phyloP scores from a whole-genome alignment of 345 rosid species.

The Erysimum cheiranthoides region DNA sequence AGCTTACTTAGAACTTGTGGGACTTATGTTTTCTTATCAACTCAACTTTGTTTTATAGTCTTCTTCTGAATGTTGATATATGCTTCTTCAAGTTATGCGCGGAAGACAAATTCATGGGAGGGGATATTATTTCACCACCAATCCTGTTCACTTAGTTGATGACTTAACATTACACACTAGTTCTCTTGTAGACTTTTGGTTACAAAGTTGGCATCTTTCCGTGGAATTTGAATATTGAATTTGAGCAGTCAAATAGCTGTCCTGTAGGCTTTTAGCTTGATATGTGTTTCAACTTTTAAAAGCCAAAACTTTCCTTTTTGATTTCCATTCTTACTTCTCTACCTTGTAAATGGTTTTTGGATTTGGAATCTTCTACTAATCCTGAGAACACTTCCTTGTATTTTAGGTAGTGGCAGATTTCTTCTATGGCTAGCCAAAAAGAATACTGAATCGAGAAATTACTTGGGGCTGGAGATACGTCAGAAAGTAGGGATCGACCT shows the following conservation, averaged over 20 bases:
- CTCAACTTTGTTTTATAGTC: background rate
- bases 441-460: conserved; percentile 61
- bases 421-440: conserved; percentile 84
- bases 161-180: background rate
- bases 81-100: background rate
- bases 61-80: background rate
- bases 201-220: conserved; percentile 8
- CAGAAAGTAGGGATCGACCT: conserved; percentile 64
- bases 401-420: conserved; percentile 93
- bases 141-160: background rate
- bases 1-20: conserved; percentile 38
- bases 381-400: background rate
- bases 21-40: background rate
- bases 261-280: background rate
- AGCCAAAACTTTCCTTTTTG: background rate
- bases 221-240: background rate
- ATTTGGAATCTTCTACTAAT: conserved; percentile 14
- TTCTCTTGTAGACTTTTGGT: conserved; percentile 22
- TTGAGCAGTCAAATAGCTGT: background rate
- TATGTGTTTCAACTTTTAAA: background rate
- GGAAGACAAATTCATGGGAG: background rate
- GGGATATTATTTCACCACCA: background rate
- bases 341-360: conserved; percentile 12
- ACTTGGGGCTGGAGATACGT: conserved; percentile 91
- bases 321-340: background rate